Evolutionary conservation across 805 yeast species (phyloP).

Genomic region (Nakazawaea ambrosiae): DNA sequence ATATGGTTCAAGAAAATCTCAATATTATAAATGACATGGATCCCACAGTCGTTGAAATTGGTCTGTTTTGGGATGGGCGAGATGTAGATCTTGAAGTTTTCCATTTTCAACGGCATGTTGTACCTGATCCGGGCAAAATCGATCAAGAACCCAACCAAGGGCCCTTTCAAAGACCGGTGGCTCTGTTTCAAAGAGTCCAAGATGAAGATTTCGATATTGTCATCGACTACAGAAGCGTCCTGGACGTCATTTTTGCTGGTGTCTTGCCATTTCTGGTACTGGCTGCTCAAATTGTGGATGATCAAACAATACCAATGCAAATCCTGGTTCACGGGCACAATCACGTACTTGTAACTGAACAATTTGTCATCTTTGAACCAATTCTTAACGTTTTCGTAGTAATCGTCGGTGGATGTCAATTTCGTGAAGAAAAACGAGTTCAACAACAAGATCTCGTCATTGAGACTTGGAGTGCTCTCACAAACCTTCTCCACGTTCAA

Average conservation of each 20-base stretch:
- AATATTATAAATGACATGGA: conserved; percentile 77
- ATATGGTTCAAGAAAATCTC: conserved; percentile 49
- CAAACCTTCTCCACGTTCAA: conserved; percentile 36
- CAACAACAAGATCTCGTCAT: conserved; percentile 44
- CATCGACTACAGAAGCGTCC: neutral
- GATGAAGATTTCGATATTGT: conserved; percentile 38
- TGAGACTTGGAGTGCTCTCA: conserved; percentile 18
- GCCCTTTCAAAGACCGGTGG: conserved; percentile 43
- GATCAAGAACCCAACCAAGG: conserved; percentile 52
- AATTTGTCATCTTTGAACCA: conserved; percentile 71
- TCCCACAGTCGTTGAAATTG: conserved; percentile 91
- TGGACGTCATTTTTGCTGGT: conserved; percentile 1
- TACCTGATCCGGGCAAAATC: conserved; percentile 67
- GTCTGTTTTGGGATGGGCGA: conserved; percentile 75
- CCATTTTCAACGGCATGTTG: conserved; percentile 18
- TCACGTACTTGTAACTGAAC: conserved; percentile 48
- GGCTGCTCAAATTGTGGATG: conserved; percentile 40
- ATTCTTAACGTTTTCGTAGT: conserved; percentile 58
- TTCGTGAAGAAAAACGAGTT: conserved; percentile 81
- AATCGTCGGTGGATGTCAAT: conserved; percentile 32
- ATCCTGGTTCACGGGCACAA: conserved; percentile 76
- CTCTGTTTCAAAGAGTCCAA: conserved; percentile 71
- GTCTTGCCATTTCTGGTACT: neutral
- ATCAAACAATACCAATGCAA: conserved; percentile 88
- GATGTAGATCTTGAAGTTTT: conserved; percentile 25